These are phyloP conservation scores for Begonia fuchsioides DNA, from an alignment of 306 rosid genomes.

Conservation along the genomic window DNA sequence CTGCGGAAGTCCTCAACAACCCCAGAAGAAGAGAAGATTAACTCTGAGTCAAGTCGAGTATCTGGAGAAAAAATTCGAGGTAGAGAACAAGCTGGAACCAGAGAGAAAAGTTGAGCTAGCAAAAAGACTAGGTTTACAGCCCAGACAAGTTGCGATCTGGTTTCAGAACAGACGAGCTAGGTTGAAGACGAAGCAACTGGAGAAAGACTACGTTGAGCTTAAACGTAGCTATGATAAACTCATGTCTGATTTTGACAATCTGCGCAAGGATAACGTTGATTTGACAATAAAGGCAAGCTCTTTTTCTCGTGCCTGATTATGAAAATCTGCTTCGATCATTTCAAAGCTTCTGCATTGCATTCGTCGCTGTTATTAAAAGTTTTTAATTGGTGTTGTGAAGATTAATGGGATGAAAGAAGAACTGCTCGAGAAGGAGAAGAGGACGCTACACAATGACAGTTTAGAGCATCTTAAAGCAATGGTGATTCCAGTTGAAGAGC, in stretches of 20 bases:
- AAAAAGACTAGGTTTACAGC: slow-evolving; percentile 62
- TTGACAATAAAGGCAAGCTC: slow-evolving; percentile 40
- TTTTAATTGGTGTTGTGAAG: slow-evolving; percentile 11
- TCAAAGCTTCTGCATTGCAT: too few species aligned
- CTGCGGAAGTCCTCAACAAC: slow-evolving; percentile 29
- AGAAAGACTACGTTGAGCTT: slow-evolving; percentile 49
- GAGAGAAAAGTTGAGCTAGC: slow-evolving; percentile 70
- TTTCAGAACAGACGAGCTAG: slow-evolving; percentile 75
- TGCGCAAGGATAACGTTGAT: slow-evolving; percentile 35
- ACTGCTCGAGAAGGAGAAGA: slow-evolving; percentile 29
- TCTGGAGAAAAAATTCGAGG: slow-evolving; percentile 59
- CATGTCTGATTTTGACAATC: slow-evolving; percentile 43
- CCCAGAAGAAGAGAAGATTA: slow-evolving; percentile 71
- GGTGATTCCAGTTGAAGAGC: slow-evolving; percentile 19
- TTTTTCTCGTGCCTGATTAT: too few species aligned
- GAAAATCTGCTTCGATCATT: too few species aligned
- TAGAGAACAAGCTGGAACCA: slow-evolving; percentile 84
- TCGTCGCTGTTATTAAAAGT: too few species aligned
- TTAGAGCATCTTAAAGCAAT: slow-evolving; percentile 12
- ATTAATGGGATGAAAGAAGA: slow-evolving; percentile 38
- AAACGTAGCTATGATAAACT: slow-evolving; percentile 43
- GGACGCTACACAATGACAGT: slow-evolving; percentile 17
- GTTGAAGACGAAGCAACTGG: slow-evolving; percentile 61
- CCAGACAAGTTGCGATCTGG: slow-evolving; percentile 91
- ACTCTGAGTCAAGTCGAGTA: slow-evolving; percentile 47